phyloP scores from a whole-genome alignment of 768 basidiomycete genomes.

The Suillus placidus region DNA sequence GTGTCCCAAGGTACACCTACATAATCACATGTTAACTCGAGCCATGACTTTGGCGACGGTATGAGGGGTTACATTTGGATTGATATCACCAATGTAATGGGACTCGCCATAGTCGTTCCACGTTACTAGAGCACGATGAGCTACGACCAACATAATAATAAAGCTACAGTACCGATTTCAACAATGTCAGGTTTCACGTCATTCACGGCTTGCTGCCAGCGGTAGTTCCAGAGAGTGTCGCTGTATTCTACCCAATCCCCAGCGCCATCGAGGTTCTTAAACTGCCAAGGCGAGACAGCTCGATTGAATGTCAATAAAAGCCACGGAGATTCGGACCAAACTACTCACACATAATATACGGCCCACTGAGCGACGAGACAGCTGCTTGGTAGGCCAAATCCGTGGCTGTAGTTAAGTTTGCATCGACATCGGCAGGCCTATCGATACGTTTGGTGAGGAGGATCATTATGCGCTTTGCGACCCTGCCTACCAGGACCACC shows the following conservation, averaged over 20 bases:
- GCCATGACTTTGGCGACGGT: background rate
- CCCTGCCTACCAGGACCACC: conserved; percentile 35
- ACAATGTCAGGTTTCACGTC: conserved; percentile 29
- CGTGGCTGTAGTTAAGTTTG: conserved; percentile 26
- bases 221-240: conserved; percentile 31
- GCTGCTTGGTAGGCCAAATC: conserved; percentile 32
- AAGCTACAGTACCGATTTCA: conserved; percentile 24
- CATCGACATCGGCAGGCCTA: conserved; percentile 25
- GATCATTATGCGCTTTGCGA: background rate
- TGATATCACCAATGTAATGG: conserved; percentile 42
- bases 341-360: conserved; percentile 33
- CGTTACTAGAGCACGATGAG: conserved; percentile 20
- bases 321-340: background rate
- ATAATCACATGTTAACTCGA: background rate
- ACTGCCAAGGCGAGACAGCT: conserved; percentile 29
- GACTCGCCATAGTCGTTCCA: conserved; percentile 26
- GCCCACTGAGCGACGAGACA: conserved; percentile 22
- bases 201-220: conserved; percentile 30
- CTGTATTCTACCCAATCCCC: conserved; percentile 27
- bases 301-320: background rate
- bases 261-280: conserved; percentile 21
- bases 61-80: conserved; percentile 17
- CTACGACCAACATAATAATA: background rate
- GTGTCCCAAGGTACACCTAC: conserved; percentile 18
- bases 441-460: conserved; percentile 8